Evolutionary conservation across 1,139 yeast genomes (phyloP), one percentile per base, ranked within the genome.

Genomic region (Yamadazyma taylorii): DNA sequence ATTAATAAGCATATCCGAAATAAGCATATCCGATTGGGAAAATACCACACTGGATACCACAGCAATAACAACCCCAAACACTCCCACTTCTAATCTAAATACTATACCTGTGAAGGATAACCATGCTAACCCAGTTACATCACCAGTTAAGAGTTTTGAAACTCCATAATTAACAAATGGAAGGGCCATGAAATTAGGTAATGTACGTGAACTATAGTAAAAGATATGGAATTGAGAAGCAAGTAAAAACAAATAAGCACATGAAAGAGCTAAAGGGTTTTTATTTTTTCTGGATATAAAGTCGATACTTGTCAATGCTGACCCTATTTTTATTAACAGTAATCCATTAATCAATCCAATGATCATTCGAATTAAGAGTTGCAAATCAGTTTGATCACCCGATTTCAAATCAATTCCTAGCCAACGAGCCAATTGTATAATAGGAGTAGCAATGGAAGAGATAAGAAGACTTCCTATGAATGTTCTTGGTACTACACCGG

Each of bases 401-500:
- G 43, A 34, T 5, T 52, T 30, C 24, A 64, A 42, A 19, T 55
- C 43, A 14, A 49, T 34, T 1, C 61, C 61, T 9, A 60, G 34
- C 3, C 43, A 41, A 24, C 73, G 73, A 35, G 72, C 57, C 0
- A 43, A 47, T 64, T 58, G 41, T 14, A 59, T 52, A 1, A 77
- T 11, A 0, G 51, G 51, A 1, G 26, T 16, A 12, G 55, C 56
- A 2, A 77, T 37, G 0, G 57, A 53, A 0, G 87, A 70, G 8
- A 88, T 48, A 1, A 76, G 43, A 38, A 83, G 49, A n/a, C 95
- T 74, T 2, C 96, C 96, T 6, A 87, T 55, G 50, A 89, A 90
- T 0, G 96, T 78, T 38, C 97, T 69, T 16, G 96, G 96, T 4
- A 90, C 96, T 2, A 72, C 92, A 1, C 97, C 97, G 0, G 97